Conservation (phyloP, 2,329 filamentous ascomycete species). For the Clarireedia sp. region DNA sequence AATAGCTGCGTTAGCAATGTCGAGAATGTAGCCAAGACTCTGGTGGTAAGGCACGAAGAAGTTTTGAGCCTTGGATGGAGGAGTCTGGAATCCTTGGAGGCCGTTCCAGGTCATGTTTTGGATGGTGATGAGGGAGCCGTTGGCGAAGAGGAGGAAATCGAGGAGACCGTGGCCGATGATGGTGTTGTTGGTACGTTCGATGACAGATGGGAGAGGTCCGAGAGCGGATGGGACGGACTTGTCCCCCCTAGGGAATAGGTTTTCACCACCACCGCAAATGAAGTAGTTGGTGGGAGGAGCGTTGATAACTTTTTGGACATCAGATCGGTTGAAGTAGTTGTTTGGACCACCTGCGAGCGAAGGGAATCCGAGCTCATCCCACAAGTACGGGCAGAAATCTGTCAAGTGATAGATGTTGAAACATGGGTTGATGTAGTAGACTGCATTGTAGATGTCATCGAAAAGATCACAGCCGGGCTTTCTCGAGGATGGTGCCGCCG, state of each 20-base stretch:
- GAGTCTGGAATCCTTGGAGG: constrained; percentile 50
- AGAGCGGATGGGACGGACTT: constrained; percentile 39
- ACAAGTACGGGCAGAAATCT: constrained; percentile 34
- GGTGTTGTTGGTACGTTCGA: constrained; percentile 52
- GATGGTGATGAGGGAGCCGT: constrained; percentile 55
- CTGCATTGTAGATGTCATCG: constrained; percentile 41
- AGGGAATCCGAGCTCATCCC: constrained; percentile 25
- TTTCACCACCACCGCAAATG: constrained; percentile 41
- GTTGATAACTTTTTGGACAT: constrained; percentile 52
- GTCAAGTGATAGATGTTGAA: constrained; percentile 58
- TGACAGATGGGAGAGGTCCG: constrained; percentile 48
- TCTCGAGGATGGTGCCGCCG: constrained; percentile 25
- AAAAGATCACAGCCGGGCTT: constrained; percentile 20
- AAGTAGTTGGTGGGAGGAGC: constrained; percentile 44
- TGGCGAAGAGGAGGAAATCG: constrained; percentile 54
- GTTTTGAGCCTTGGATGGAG: constrained; percentile 16
- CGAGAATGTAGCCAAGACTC: constrained; percentile 41
- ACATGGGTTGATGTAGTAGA: constrained; percentile 47
- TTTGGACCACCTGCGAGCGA: constrained; percentile 46
- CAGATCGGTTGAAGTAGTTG: constrained; percentile 54
- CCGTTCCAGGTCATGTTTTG: constrained; percentile 69
- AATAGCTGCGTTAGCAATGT: constrained; percentile 12
- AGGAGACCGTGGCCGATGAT: constrained; percentile 54
- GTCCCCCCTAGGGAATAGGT: constrained; percentile 41
- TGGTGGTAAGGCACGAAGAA: constrained; percentile 36